Evolutionary conservation across 768 basidiomycete species (phyloP).

Genomic region (Mycena capillaripes): DNA sequence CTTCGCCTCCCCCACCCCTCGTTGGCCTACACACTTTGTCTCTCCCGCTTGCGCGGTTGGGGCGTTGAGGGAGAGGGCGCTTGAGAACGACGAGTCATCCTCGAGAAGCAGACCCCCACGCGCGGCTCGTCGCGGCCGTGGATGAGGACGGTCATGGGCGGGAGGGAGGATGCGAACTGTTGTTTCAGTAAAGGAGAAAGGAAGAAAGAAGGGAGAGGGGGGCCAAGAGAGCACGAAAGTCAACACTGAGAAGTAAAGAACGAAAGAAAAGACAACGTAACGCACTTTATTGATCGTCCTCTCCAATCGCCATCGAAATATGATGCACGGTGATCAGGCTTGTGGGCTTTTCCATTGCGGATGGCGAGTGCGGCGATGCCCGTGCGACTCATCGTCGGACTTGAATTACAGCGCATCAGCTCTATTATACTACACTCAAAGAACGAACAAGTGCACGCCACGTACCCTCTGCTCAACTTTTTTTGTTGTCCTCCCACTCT

Average conservation of each 20-base stretch:
- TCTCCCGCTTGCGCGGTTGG: background rate
- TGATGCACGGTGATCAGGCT: slow-evolving; percentile 14
- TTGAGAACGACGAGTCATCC: background rate
- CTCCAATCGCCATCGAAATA: slow-evolving; percentile 36
- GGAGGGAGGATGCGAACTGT: slow-evolving; percentile 31
- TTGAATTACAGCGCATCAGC: background rate
- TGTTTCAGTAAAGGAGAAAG: background rate
- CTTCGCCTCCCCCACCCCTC: slow-evolving; percentile 4
- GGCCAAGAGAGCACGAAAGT: too few relatives aligned
- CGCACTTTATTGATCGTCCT: slow-evolving; percentile 22
- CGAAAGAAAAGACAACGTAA: background rate
- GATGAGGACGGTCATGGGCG: slow-evolving; percentile 30
- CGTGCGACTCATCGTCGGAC: background rate
- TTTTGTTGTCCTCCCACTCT: background rate
- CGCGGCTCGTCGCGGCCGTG: slow-evolving; percentile 39
- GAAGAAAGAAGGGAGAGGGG: too few relatives aligned
- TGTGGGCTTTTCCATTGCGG: slow-evolving; percentile 1
- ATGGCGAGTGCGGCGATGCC: slow-evolving; percentile 24
- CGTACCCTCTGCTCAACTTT: slow-evolving; percentile 11
- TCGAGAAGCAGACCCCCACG: slow-evolving; percentile 19
- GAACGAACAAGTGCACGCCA: background rate
- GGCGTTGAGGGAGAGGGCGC: background rate
- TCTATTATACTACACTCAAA: background rate
- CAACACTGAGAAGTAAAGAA: background rate
- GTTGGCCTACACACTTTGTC: background rate